Base-by-base conservation (phyloP, 2,329 filamentous ascomycete genomes). In the Zymoseptoria passerinii region DNA sequence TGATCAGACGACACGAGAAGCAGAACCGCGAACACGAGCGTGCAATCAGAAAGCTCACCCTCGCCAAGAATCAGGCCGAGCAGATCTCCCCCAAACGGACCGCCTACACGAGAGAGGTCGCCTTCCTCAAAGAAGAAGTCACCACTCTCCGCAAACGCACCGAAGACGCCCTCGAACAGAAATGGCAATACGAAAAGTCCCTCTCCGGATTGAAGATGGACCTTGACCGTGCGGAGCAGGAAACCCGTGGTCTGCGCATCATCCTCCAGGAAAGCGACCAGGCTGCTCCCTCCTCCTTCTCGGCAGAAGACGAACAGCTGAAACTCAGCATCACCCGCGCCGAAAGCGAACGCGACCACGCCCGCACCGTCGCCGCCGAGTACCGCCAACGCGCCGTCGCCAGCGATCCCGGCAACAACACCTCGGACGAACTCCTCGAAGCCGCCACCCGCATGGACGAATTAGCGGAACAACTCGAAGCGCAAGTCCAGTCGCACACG, bases 101-200 rank as follows among this genome's bases (percentile, higher is more conserved):
- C 4, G 89, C 89, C 8, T 97, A 95, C 71, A 87, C 95, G 71
- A 85, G 82, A 64, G 92, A 97, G 69, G 89, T 97, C 6, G 80
- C 82, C 1, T 86, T 82, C 61, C 79, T 97, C 50, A 86, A 91
- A 60, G 85, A 87, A 23, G 94, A 99, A 71, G 88, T 99, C 62
- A 89, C 88, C 54, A 82, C 87, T 16, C 80, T 99, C 58, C 86
- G 94, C 50, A 87, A 87, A 61, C 85, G 94, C 56, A 92, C 92
- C 28, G 92, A 99, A 67, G 92, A 97, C 63, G 92, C 92, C 16
- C 81, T 97, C 13, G 90, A 96, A 70, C 89, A 95, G 69, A 97
- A 97, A 74, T 97, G 90, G 87, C 88, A 95, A 71, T 92, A 92
- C 61, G 92, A 96, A 75, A 95, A 95, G 75, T 90, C 90, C 18